These are phyloP conservation scores for Phytopythium helicoides DNA, from an alignment of 352 stramenopile genomes.

Conservation along the genomic window DNA sequence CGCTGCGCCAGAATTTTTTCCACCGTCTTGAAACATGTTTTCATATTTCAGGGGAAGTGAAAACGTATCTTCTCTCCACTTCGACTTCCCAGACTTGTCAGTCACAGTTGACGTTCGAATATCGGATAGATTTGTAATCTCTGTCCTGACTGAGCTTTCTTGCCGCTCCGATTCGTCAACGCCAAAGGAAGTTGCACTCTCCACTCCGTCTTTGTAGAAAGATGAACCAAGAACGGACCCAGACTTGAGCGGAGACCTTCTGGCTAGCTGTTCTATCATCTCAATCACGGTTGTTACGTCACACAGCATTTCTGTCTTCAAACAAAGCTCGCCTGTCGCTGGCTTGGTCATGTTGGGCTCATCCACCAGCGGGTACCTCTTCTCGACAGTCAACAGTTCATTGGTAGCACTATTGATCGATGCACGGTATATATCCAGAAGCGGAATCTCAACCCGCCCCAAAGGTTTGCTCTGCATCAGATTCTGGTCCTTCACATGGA, in stretches of 20 bases:
- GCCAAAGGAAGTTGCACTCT: too few relatives aligned
- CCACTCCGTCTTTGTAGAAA: slow-evolving; percentile 32
- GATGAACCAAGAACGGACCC: slow-evolving; percentile 58
- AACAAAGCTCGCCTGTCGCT: slow-evolving; percentile 49
- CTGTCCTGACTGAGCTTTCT: too few relatives aligned
- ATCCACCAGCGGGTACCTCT: slow-evolving; percentile 52
- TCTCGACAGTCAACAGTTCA: slow-evolving; percentile 38
- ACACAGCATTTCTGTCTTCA: slow-evolving; percentile 63
- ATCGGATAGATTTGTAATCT: too few relatives aligned
- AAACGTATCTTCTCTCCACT: too few relatives aligned
- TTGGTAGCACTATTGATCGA: slow-evolving; percentile 59
- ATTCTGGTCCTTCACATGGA: slow-evolving; percentile 79
- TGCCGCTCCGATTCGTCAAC: not conserved
- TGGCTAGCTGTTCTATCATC: slow-evolving; percentile 37
- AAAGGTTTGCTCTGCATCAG: slow-evolving; percentile 56
- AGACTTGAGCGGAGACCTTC: slow-evolving; percentile 39
- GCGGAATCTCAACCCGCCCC: slow-evolving; percentile 59
- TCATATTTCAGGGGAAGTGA: too few relatives aligned
- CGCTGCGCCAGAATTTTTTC: too few relatives aligned
- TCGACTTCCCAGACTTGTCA: too few relatives aligned
- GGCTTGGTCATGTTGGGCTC: slow-evolving; percentile 78
- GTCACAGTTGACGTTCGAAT: too few relatives aligned
- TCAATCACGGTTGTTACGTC: slow-evolving; percentile 55
- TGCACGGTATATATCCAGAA: slow-evolving; percentile 54
- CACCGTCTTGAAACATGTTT: too few relatives aligned